phyloP scores from a whole-genome alignment of 2,329 filamentous ascomycete species.

The Teratosphaeria destructans region DNA sequence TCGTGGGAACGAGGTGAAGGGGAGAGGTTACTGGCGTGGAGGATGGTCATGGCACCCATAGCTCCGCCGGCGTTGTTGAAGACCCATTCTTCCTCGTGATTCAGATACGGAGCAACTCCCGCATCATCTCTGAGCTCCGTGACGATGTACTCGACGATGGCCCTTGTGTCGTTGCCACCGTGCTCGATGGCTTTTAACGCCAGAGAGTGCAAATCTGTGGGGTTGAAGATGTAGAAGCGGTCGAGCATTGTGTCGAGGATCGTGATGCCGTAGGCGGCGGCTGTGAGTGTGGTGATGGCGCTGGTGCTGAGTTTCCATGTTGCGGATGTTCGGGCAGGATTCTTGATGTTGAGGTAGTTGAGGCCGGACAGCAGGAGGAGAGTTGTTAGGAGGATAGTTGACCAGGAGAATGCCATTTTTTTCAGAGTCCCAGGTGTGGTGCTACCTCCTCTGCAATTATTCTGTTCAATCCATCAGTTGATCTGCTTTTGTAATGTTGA shows the following conservation, averaged over 20 bases:
- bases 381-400: slow-evolving; percentile 87
- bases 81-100: slow-evolving; percentile 69
- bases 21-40: slow-evolving; percentile 63
- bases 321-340: background rate
- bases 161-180: slow-evolving; percentile 65
- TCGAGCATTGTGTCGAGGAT: background rate
- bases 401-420: slow-evolving; percentile 64
- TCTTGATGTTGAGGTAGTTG: background rate
- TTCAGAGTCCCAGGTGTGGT: slow-evolving; percentile 64
- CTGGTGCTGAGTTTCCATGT: background rate
- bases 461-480: background rate
- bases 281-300: background rate
- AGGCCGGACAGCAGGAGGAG: slow-evolving; percentile 39
- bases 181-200: slow-evolving; percentile 53
- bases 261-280: background rate
- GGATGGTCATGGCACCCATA: slow-evolving; percentile 85
- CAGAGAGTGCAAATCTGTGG: slow-evolving; percentile 57
- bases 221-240: slow-evolving; percentile 62
- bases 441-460: background rate
- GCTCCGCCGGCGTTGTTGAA: slow-evolving; percentile 88
- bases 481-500: background rate
- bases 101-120: slow-evolving; percentile 42
- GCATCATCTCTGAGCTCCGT: slow-evolving; percentile 49
- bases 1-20: background rate
- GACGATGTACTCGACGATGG: slow-evolving; percentile 60